Evolutionary conservation across 2,329 filamentous ascomycete genomes (phyloP), one percentile per base, ranked within the genome.

Genomic region (Aspergillus nomiae): DNA sequence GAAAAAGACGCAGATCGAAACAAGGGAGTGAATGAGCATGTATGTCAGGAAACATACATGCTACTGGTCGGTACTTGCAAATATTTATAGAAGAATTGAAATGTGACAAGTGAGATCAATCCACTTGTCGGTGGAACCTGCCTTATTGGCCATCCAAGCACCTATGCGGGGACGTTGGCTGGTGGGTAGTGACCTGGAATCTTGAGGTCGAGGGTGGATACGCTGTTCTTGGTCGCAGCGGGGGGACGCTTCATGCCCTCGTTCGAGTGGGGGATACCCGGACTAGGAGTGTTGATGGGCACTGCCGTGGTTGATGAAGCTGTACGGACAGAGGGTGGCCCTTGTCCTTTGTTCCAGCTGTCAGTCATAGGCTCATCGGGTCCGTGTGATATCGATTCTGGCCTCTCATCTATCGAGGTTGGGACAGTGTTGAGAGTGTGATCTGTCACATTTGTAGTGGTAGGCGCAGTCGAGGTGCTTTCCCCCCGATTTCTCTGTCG

Each of bases 181-280:
- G 67, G 74, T 16, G 76, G 76, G 60, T 70, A 78, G 53, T 73
- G 74, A 9, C 76, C 76, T 2, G 76, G 76, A 46, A 78, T 77
- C 38, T 72, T 70, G 63, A 78, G 65, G 55, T 76, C 76, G 50
- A 77, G 67, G 3, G 74, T 71, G 19, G 70, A 66, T 4, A 70
- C 65, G 26, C 75, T 78, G 59, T 71, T 69, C 62, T 73, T 74
- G 38, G 67, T 64, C 26, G 63, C 62, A 11, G 66, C 62, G 14
- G 60, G 24, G 21, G 68, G 67, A 45, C 68, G 67, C 50, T 60
- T 64, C 24, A 43, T 41, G 26, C 57, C 32, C 10, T 57, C 58
- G 16, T 58, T 63, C 16, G 34, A 55, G 28, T 21, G 56, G 43
- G 43, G 45, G 48, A 21, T 41, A 10, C 58, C 24, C 32, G 53